These are phyloP conservation scores for Microcyclospora pomicola DNA, from an alignment of 2,329 filamentous ascomycete species.

Conservation along the genomic window DNA sequence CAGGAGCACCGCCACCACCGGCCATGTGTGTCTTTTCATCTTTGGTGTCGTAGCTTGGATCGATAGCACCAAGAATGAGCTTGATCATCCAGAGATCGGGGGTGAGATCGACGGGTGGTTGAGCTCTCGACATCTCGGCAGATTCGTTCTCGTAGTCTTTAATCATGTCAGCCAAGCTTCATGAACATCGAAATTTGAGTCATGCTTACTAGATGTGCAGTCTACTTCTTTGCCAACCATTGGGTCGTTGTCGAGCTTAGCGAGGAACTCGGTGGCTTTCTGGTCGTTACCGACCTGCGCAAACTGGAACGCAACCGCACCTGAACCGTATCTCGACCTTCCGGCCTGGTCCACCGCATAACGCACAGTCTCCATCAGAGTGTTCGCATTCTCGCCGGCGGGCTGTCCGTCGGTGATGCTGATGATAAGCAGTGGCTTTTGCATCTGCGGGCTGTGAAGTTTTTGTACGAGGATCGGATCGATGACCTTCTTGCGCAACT, in stretches of 20 bases:
- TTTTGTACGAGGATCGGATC: slow-evolving; percentile 44
- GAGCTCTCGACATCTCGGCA: slow-evolving; percentile 48
- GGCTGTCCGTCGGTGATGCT: slow-evolving; percentile 54
- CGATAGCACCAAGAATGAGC: slow-evolving; percentile 53
- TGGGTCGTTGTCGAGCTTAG: slow-evolving; percentile 50
- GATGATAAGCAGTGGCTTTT: slow-evolving; percentile 52
- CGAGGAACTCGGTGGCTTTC: slow-evolving; percentile 49
- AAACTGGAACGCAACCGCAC: slow-evolving; percentile 52
- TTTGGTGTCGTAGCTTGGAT: slow-evolving; percentile 50
- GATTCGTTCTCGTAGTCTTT: slow-evolving; percentile 54
- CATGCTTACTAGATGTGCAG: slow-evolving; percentile 51
- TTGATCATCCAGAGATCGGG: slow-evolving; percentile 55
- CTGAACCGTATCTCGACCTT: slow-evolving; percentile 38
- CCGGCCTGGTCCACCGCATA: slow-evolving; percentile 39
- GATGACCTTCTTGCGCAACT: slow-evolving; percentile 48
- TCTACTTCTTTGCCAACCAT: slow-evolving; percentile 48
- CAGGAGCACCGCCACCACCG: slow-evolving; percentile 23
- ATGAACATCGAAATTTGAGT: background rate
- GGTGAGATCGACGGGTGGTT: slow-evolving; percentile 48
- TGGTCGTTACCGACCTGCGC: slow-evolving; percentile 56
- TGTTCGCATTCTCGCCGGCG: slow-evolving; percentile 44
- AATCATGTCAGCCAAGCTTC: slow-evolving; percentile 8
- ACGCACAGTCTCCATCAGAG: slow-evolving; percentile 44
- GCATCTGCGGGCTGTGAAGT: slow-evolving; percentile 39
- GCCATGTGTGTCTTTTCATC: slow-evolving; percentile 40